A percentile compares a stretch with the other conserved stretches of the same genome.
phyloP scores from a whole-genome alignment of 163 green algal species.

The Volvox carteri region DNA sequence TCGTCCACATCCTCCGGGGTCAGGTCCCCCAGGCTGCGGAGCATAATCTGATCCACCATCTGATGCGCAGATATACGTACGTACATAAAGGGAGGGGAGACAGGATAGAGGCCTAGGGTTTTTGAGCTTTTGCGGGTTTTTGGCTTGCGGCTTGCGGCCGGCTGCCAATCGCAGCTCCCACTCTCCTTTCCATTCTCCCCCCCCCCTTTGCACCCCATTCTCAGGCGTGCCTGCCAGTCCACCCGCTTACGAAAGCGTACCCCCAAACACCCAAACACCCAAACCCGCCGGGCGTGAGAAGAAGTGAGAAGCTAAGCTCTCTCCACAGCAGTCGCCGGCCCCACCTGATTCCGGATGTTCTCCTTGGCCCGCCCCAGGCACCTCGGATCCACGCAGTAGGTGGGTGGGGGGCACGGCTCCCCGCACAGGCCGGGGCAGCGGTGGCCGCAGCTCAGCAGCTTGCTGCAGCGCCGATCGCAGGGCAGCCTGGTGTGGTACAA shows the following conservation, averaged over 20 bases:
- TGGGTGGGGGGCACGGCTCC: slow-evolving; percentile 68
- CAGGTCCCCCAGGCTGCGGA: slow-evolving; percentile 52
- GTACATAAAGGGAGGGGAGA: not conserved
- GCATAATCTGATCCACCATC: slow-evolving; percentile 59
- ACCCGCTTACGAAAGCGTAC: no score
- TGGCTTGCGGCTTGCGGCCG: no score
- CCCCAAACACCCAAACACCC: no score
- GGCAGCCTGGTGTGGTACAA: slow-evolving; percentile 60
- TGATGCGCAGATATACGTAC: not conserved
- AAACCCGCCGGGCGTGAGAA: no score
- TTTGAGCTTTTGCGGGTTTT: no score
- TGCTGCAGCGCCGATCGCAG: slow-evolving; percentile 75
- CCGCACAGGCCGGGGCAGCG: slow-evolving; percentile 79
- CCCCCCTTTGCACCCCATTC: no score
- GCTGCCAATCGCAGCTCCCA: no score
- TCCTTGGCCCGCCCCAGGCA: slow-evolving; percentile 49
- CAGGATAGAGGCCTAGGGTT: not conserved
- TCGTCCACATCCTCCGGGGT: slow-evolving; percentile 39
- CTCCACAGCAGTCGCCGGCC: no score
- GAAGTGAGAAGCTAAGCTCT: no score
- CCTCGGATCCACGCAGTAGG: slow-evolving; percentile 63
- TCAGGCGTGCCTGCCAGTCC: no score
- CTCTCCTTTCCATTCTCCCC: no score
- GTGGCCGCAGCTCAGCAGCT: slow-evolving; percentile 75
- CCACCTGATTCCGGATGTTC: slow-evolving; percentile 32